Evolutionary conservation across 768 basidiomycete species (phyloP).

Genomic region (Suillus weaverae): DNA sequence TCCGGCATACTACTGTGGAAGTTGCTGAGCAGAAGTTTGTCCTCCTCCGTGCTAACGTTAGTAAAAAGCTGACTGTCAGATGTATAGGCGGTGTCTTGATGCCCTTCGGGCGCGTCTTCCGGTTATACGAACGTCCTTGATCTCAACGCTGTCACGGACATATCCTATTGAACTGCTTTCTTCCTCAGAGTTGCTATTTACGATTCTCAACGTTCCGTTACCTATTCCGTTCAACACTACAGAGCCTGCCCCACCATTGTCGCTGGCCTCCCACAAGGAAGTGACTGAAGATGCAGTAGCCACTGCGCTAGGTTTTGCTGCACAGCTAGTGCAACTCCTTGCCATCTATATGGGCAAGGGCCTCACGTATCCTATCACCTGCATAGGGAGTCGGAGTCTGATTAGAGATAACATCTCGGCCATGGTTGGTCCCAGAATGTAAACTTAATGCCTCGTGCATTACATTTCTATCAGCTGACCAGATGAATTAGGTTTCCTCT

Average conservation of each 20-base stretch:
- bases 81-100: constrained; percentile 45
- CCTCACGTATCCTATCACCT: constrained; percentile 87
- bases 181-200: constrained; percentile 84
- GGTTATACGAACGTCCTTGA: constrained; percentile 59
- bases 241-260: constrained; percentile 84
- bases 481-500: constrained; percentile 77
- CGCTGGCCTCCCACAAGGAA: constrained; percentile 60
- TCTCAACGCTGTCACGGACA: constrained; percentile 71
- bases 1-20: constrained; percentile 32
- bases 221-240: constrained; percentile 76
- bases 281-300: constrained; percentile 87
- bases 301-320: constrained; percentile 87
- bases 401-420: constrained; percentile 91
- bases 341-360: constrained; percentile 74
- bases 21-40: constrained; percentile 42
- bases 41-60: constrained; percentile 2
- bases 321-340: constrained; percentile 81
- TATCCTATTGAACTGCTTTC: constrained; percentile 90
- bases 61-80: constrained; percentile 1
- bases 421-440: constrained; percentile 96
- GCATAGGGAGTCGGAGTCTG: constrained; percentile 85
- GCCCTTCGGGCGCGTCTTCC: constrained; percentile 50
- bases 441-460: constrained; percentile 32
- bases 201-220: constrained; percentile 84
- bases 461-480: constrained; percentile 13